Evolutionary conservation across 139 green algal species (phyloP).

Genomic region (Pycnococcus provasolii): DNA sequence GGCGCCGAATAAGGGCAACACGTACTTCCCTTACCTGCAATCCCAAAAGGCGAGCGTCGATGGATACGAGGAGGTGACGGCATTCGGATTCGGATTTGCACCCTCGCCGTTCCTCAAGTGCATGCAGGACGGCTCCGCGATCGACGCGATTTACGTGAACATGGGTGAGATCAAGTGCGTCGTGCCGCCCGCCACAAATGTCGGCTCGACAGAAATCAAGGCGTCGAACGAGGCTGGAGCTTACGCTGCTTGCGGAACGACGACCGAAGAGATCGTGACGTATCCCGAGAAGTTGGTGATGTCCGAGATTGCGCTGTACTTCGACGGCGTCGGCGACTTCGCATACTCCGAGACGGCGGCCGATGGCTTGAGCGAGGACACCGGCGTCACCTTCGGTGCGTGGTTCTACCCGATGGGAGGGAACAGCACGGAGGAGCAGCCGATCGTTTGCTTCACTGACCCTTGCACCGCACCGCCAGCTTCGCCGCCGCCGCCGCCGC

Average conservation of each 20-base stretch:
- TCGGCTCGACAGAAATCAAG: neutral
- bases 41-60: neutral
- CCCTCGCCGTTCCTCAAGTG: conserved; percentile 18
- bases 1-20: neutral
- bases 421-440: conserved; percentile 1
- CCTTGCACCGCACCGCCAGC: neutral
- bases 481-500: neutral
- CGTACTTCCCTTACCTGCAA: neutral
- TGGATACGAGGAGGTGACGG: conserved; percentile 13
- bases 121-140: conserved; percentile 8
- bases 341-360: neutral
- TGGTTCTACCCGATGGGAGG: conserved; percentile 24
- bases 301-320: conserved; percentile 19
- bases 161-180: conserved; percentile 18
- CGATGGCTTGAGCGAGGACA: neutral
- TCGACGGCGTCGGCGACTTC: conserved; percentile 23
- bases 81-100: conserved; percentile 27
- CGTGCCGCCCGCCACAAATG: neutral
- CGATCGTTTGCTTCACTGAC: conserved; percentile 20
- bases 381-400: conserved; percentile 24
- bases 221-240: neutral
- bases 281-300: neutral
- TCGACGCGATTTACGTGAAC: conserved; percentile 7
- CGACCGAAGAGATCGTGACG: neutral
- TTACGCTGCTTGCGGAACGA: neutral